Conservation (phyloP, 2,329 filamentous ascomycete genomes). For the Macrophomina pseudophaseolina region DNA sequence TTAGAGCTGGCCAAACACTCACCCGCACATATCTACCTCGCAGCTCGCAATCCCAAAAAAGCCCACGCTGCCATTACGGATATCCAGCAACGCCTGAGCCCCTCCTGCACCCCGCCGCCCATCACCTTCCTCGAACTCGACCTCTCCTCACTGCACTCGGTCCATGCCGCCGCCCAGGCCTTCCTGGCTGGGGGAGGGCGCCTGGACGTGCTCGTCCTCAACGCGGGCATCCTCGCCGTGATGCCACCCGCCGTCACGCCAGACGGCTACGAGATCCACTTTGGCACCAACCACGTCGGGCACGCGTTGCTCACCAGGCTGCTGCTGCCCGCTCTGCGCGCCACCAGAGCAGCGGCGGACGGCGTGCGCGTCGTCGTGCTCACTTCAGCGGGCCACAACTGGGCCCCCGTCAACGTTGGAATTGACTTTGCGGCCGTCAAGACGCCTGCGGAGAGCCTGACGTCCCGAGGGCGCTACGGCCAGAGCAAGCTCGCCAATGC, state of each 20-base stretch:
- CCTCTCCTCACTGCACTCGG: slow-evolving; percentile 48
- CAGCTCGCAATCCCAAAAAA: slow-evolving; percentile 50
- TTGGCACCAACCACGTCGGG: slow-evolving; percentile 59
- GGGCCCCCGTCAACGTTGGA: no score
- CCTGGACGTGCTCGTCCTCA: slow-evolving; percentile 54
- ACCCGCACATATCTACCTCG: slow-evolving; percentile 54
- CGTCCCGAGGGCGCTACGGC: no score
- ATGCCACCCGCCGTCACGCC: slow-evolving; percentile 45
- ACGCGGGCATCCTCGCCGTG: slow-evolving; percentile 51
- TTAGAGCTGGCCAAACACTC: slow-evolving; percentile 50
- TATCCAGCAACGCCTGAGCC: slow-evolving; percentile 40
- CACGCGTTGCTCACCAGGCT: slow-evolving; percentile 56
- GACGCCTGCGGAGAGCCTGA: no score
- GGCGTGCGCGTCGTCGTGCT: slow-evolving; percentile 34
- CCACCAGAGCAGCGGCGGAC: slow-evolving; percentile 45
- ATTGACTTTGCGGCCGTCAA: no score
- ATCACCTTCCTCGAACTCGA: slow-evolving; percentile 49
- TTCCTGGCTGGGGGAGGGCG: slow-evolving; percentile 44
- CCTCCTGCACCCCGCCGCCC: slow-evolving; percentile 37
- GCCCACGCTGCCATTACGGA: slow-evolving; percentile 46
- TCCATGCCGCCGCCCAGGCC: slow-evolving; percentile 41
- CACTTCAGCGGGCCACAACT: neutral
- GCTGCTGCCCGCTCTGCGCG: slow-evolving; percentile 50
- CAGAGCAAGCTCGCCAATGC: no score
- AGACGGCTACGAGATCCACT: slow-evolving; percentile 58